Conservation (phyloP, 805 yeast genomes). For the Saccharomycopsis selenospora region DNA sequence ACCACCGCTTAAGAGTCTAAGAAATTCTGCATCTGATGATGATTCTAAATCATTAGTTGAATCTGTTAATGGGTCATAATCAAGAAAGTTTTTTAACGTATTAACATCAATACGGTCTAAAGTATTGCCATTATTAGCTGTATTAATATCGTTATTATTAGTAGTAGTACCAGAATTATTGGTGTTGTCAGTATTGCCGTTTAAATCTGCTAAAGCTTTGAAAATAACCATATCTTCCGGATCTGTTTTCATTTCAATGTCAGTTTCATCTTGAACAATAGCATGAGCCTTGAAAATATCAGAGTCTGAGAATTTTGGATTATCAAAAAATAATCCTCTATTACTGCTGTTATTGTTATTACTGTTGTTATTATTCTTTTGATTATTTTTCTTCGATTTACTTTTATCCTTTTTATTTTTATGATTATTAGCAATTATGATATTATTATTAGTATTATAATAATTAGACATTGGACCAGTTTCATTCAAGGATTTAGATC, state of each 20-base stretch:
- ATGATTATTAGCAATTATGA: background rate
- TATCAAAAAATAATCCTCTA: background rate
- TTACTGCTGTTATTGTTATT: background rate
- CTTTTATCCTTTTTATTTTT: background rate
- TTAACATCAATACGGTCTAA: background rate
- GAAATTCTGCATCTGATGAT: background rate
- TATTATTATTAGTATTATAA: background rate
- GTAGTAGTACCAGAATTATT: background rate
- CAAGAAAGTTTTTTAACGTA: conserved; percentile 5
- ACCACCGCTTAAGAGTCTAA: background rate
- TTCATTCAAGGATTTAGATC: conserved; percentile 9
- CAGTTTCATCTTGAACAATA: background rate
- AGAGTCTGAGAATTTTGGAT: background rate
- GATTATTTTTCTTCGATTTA: background rate
- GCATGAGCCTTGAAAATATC: conserved; percentile 1
- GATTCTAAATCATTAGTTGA: background rate
- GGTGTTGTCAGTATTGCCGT: background rate
- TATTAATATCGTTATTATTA: background rate
- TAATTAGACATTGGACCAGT: conserved; percentile 3
- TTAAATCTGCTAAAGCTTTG: background rate
- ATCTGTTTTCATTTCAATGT: background rate
- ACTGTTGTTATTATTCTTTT: too few species aligned
- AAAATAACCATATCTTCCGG: background rate
- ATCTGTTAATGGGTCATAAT: conserved; percentile 10
- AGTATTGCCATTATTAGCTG: background rate